These are phyloP conservation scores for Penicillium turbatum DNA, from an alignment of 495 filamentous ascomycete genomes.

Conservation along the genomic window DNA sequence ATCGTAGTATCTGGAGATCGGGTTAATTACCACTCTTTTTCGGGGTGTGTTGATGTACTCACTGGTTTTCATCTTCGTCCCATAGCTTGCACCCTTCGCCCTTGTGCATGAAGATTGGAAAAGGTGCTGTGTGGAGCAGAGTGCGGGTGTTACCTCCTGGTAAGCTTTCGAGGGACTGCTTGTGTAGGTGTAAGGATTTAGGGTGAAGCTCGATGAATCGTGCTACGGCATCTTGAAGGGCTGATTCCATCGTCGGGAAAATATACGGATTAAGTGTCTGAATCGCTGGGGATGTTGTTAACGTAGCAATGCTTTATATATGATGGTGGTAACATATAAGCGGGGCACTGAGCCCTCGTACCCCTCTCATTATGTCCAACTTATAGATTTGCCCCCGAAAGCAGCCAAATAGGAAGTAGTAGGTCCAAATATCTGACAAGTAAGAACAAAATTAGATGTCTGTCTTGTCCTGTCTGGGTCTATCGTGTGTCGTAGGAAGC, in stretches of 20 bases:
- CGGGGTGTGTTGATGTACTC: neutral
- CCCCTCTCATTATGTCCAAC: too few relatives aligned
- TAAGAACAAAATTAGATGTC: too few relatives aligned
- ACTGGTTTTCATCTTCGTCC: constrained; percentile 11
- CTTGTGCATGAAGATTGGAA: constrained; percentile 6
- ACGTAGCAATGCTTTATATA: too few relatives aligned
- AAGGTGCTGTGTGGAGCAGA: constrained; percentile 13
- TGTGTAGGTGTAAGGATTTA: neutral
- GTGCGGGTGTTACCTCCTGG: constrained; percentile 15
- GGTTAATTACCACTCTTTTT: neutral
- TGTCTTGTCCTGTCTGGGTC: neutral
- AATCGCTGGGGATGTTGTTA: too few relatives aligned
- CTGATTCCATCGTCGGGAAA: neutral
- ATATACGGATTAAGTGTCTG: neutral
- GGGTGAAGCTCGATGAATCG: constrained; percentile 1
- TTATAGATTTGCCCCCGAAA: too few relatives aligned
- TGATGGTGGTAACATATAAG: too few relatives aligned
- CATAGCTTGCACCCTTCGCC: neutral
- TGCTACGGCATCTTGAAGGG: neutral
- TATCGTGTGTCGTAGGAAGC: neutral
- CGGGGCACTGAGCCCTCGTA: too few relatives aligned
- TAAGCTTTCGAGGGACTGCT: constrained; percentile 1
- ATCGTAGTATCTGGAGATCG: constrained; percentile 25
- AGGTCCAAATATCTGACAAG: too few relatives aligned
- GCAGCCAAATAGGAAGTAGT: too few relatives aligned